A percentile compares a stretch with the other conserved stretches of the same genome.
These are phyloP conservation scores for Aspergillus brunneoviolaceus DNA, from an alignment of 2,329 filamentous ascomycete genomes.

Conservation along the genomic window DNA sequence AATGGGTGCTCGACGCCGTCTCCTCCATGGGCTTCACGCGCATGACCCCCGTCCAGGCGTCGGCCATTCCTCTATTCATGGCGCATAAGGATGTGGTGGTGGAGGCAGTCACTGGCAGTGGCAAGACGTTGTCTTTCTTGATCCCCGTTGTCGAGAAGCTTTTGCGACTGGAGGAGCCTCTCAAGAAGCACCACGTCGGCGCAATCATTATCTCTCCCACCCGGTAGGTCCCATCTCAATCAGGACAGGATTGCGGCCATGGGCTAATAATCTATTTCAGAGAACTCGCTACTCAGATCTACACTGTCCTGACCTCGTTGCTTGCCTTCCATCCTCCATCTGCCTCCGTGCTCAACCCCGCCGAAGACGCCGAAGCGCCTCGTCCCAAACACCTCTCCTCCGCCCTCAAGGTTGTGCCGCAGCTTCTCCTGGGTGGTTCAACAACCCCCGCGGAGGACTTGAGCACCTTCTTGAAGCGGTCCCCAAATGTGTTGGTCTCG, in stretches of 20 bases:
- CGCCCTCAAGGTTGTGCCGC: slow-evolving; percentile 69
- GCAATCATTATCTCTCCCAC: slow-evolving; percentile 92
- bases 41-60: slow-evolving; percentile 94
- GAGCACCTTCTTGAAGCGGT: slow-evolving; percentile 76
- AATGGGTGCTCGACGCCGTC: slow-evolving; percentile 85
- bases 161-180: slow-evolving; percentile 73
- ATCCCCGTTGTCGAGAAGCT: slow-evolving; percentile 82
- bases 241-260: background rate
- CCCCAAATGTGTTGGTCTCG: slow-evolving; percentile 84
- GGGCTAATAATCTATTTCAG: slow-evolving; percentile 42
- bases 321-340: slow-evolving; percentile 82
- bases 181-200: slow-evolving; percentile 85
- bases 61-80: slow-evolving; percentile 83
- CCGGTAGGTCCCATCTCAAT: slow-evolving; percentile 36
- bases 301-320: slow-evolving; percentile 73
- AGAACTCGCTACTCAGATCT: slow-evolving; percentile 88
- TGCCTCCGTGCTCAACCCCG: slow-evolving; percentile 49
- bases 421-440: slow-evolving; percentile 82
- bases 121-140: slow-evolving; percentile 84
- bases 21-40: slow-evolving; percentile 79
- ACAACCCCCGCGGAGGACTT: slow-evolving; percentile 83
- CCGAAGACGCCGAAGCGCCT: slow-evolving; percentile 44
- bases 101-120: slow-evolving; percentile 87
- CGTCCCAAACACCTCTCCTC: slow-evolving; percentile 44
- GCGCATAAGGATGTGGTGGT: slow-evolving; percentile 91